Evolutionary conservation across 495 filamentous ascomycete genomes (phyloP).

Genomic region (Penicillium steckii): DNA sequence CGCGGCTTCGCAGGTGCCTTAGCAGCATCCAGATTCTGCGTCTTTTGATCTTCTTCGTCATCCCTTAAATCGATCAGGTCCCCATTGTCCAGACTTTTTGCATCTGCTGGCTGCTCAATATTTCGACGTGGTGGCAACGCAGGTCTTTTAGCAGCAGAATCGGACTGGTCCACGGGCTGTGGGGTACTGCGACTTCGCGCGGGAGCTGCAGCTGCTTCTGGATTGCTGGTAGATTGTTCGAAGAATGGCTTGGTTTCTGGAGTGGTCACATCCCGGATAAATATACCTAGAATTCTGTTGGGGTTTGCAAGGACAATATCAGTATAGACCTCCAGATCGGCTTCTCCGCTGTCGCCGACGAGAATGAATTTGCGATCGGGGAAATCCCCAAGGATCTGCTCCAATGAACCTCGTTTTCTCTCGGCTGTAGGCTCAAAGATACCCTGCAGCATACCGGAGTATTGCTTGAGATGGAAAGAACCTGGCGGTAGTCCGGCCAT

Average conservation of each 20-base stretch:
- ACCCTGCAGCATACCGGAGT: slow-evolving; percentile 91
- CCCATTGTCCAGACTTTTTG: slow-evolving; percentile 43
- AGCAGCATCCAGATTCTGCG: slow-evolving; percentile 5
- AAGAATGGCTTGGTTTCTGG: slow-evolving; percentile 68
- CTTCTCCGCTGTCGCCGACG: slow-evolving; percentile 93
- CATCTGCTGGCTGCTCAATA: slow-evolving; percentile 18
- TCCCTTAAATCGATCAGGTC: slow-evolving; percentile 65
- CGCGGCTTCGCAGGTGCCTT: slow-evolving; percentile 21
- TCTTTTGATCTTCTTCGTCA: slow-evolving; percentile 46
- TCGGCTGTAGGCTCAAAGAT: slow-evolving; percentile 98
- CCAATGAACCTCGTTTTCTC: slow-evolving; percentile 82
- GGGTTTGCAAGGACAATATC: slow-evolving; percentile 85
- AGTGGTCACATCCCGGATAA: slow-evolving; percentile 93
- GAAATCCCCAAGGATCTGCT: slow-evolving; percentile 84
- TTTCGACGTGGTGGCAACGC: slow-evolving; percentile 37
- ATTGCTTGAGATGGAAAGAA: slow-evolving; percentile 92
- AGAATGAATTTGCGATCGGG: slow-evolving; percentile 86
- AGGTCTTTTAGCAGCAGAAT: slow-evolving; percentile 30
- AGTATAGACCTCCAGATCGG: slow-evolving; percentile 95
- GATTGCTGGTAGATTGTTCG: slow-evolving; percentile 59
- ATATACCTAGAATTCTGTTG: slow-evolving; percentile 76
- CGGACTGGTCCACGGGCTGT: slow-evolving; percentile 27
- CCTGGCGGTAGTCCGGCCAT: slow-evolving; percentile 77
- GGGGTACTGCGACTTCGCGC: slow-evolving; percentile 30
- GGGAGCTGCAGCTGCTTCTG: slow-evolving; percentile 18